phyloP scores from a whole-genome alignment of 2,329 filamentous ascomycete genomes.

The Fusarium musae region DNA sequence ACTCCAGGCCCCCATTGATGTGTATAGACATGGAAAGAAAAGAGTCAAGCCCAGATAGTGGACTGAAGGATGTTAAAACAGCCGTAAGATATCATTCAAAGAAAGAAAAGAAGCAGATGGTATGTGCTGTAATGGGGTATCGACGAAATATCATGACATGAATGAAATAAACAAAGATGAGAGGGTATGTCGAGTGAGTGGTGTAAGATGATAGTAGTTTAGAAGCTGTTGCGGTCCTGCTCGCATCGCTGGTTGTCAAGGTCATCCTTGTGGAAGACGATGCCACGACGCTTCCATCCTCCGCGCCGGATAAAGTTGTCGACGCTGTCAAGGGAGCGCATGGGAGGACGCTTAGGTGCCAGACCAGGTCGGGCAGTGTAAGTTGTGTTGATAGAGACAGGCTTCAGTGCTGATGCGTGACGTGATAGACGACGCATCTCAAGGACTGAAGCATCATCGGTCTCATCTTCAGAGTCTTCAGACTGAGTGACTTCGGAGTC shows the following conservation, averaged over 20 bases:
- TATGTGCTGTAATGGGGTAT: constrained; percentile 38
- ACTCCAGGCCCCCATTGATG: constrained; percentile 22
- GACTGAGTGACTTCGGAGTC: constrained; percentile 35
- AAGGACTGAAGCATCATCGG: constrained; percentile 37
- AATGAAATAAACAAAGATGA: constrained; percentile 8
- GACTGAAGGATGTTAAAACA: constrained; percentile 13
- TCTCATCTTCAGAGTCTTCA: constrained; percentile 39
- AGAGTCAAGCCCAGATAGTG: constrained; percentile 17
- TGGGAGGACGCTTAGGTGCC: constrained; percentile 50
- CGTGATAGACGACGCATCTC: constrained; percentile 43
- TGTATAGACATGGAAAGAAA: constrained; percentile 12
- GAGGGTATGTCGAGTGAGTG: not conserved
- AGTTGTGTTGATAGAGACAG: constrained; percentile 50
- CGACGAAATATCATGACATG: constrained; percentile 38
- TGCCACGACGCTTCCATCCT: constrained; percentile 57
- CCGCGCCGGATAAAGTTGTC: constrained; percentile 57
- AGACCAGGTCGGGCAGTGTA: constrained; percentile 40
- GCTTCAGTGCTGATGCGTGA: constrained; percentile 39
- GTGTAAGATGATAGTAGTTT: constrained; percentile 4
- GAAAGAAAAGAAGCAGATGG: constrained; percentile 27
- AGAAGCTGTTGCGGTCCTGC: constrained; percentile 41
- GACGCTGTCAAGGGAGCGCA: constrained; percentile 53
- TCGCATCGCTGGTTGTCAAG: constrained; percentile 40
- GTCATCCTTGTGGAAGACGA: constrained; percentile 54
- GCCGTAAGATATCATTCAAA: constrained; percentile 20